phyloP scores from a whole-genome alignment of 2,329 filamentous ascomycete genomes.

The Fusarium haematococcum region DNA sequence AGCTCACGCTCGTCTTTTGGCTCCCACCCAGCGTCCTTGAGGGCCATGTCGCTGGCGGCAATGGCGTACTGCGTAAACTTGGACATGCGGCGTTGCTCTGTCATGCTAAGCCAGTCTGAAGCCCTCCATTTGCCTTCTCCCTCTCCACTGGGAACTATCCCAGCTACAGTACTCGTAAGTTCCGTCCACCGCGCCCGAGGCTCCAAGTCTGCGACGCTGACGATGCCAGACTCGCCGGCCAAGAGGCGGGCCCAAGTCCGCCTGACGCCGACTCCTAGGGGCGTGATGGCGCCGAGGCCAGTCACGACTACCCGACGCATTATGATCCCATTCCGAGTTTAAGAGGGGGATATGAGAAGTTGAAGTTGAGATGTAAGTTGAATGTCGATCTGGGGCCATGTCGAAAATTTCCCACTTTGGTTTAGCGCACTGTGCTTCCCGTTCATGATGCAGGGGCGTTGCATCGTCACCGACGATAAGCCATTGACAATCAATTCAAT shows the following conservation, averaged over 20 bases:
- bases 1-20: slow-evolving; percentile 70
- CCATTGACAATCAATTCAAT: slow-evolving; percentile 1
- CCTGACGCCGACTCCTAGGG: slow-evolving; percentile 82
- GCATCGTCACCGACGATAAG: slow-evolving; percentile 25
- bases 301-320: slow-evolving; percentile 86
- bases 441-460: slow-evolving; percentile 11
- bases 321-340: slow-evolving; percentile 54
- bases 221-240: slow-evolving; percentile 82
- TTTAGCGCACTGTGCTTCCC: slow-evolving; percentile 28
- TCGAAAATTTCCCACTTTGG: slow-evolving; percentile 30
- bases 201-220: slow-evolving; percentile 74
- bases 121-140: slow-evolving; percentile 62
- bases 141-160: slow-evolving; percentile 73
- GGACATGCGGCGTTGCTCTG: slow-evolving; percentile 83
- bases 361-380: background rate
- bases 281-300: slow-evolving; percentile 84
- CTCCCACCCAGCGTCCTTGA: slow-evolving; percentile 84
- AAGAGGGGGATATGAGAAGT: background rate
- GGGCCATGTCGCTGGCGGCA: slow-evolving; percentile 86
- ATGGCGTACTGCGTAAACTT: slow-evolving; percentile 91
- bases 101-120: slow-evolving; percentile 64
- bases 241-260: slow-evolving; percentile 86
- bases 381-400: background rate
- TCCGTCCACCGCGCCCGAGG: slow-evolving; percentile 71
- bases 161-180: slow-evolving; percentile 87